Conservation (phyloP, 2,329 filamentous ascomycete genomes). For the Fusarium decemcellulare region DNA sequence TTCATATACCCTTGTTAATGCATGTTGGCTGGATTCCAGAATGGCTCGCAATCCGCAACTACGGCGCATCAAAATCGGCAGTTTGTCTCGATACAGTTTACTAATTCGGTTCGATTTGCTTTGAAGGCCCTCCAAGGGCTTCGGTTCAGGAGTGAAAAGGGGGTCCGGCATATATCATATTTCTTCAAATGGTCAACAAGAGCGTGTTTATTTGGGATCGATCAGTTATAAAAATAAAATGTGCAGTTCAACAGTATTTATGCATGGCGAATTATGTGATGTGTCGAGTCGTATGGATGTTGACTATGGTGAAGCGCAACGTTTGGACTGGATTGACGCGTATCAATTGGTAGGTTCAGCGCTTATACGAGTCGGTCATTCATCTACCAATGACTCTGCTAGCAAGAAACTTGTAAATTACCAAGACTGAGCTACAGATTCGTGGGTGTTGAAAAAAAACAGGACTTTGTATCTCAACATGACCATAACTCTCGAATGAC, state of each 20-base stretch:
- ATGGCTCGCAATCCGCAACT: slow-evolving; percentile 29
- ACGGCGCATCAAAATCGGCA: slow-evolving; percentile 45
- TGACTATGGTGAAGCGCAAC: no score
- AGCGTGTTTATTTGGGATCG: slow-evolving; percentile 30
- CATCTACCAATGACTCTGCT: no score
- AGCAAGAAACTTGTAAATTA: no score
- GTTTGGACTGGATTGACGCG: no score
- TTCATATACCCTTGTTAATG: slow-evolving; percentile 32
- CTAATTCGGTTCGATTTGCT: slow-evolving; percentile 37
- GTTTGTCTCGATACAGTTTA: slow-evolving; percentile 24
- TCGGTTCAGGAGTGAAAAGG: slow-evolving; percentile 16
- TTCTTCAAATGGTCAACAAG: slow-evolving; percentile 23
- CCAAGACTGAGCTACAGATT: no score
- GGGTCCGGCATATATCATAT: slow-evolving; percentile 27
- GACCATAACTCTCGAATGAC: no score
- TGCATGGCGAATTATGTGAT: no score
- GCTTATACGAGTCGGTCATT: no score
- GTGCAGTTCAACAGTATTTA: neutral
- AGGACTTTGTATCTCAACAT: no score
- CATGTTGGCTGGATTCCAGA: slow-evolving; percentile 35
- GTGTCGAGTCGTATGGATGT: no score
- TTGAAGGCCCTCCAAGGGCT: slow-evolving; percentile 10
- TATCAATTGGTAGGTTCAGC: no score
- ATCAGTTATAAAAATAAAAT: slow-evolving; percentile 33
- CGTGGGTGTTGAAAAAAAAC: no score